phyloP scores from a whole-genome alignment of 148 eudicot species.

The Tetragonia tetragonoides region DNA sequence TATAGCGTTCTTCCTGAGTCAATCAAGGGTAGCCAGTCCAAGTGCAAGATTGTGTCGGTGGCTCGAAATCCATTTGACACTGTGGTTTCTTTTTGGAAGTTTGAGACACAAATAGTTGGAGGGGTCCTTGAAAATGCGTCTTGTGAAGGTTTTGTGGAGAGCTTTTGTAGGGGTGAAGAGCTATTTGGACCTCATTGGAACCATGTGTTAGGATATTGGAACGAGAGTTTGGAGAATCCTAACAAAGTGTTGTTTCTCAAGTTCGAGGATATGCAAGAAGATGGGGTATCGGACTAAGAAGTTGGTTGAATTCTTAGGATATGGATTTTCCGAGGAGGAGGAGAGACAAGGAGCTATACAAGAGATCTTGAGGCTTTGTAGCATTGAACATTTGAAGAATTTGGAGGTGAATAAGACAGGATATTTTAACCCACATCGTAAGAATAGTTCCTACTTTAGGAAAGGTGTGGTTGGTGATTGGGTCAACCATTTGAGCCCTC shows the following conservation, averaged over 20 bases:
- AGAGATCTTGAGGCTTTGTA: conserved; percentile 23
- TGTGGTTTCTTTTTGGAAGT: conserved; percentile 1
- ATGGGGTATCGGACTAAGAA: conserved; percentile 14
- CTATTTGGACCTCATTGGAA: conserved; percentile 28
- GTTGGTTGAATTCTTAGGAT: conserved; percentile 30
- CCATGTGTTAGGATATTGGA: conserved; percentile 36
- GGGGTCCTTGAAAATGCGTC: background rate
- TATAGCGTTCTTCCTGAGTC: background rate
- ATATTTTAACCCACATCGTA: background rate
- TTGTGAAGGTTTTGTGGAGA: conserved; percentile 4
- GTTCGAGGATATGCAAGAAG: conserved; percentile 32
- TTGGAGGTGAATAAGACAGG: conserved; percentile 34
- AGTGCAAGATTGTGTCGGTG: background rate
- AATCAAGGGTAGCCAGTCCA: background rate
- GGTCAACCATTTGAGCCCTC: background rate
- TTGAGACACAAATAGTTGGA: background rate
- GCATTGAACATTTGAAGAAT: conserved; percentile 27
- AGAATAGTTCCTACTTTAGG: conserved; percentile 16
- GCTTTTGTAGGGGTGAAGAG: conserved; percentile 22
- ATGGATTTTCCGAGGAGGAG: conserved; percentile 23
- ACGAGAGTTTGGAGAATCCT: conserved; percentile 22
- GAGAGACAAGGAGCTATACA: conserved; percentile 22
- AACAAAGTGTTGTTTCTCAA: conserved; percentile 26
- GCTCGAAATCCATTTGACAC: conserved; percentile 12
- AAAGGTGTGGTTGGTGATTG: conserved; percentile 22